Evolutionary conservation across 1,284 basidiomycete genomes (phyloP).

Genomic region (Mycena sp.): DNA sequence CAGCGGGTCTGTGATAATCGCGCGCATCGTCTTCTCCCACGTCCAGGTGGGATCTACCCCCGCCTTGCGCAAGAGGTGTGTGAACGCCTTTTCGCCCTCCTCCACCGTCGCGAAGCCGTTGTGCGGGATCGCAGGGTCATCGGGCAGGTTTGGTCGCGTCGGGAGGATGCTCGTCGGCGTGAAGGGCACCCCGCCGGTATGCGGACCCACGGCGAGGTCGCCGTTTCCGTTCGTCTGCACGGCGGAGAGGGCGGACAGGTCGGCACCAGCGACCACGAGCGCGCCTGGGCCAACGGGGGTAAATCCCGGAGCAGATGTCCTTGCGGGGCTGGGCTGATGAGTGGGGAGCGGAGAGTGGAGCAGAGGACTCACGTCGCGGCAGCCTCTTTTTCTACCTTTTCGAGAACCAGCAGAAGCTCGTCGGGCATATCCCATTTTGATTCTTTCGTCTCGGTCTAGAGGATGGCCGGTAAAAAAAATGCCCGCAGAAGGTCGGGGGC

Average conservation of each 20-base stretch:
- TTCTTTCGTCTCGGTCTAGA: conserved; percentile 81
- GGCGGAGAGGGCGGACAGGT: conserved; percentile 36
- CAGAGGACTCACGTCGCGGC: conserved; percentile 37
- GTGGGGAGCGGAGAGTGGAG: background rate
- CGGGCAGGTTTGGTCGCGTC: conserved; percentile 79
- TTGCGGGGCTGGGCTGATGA: conserved; percentile 16
- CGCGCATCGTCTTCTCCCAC: conserved; percentile 98
- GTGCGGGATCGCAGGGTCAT: conserved; percentile 86
- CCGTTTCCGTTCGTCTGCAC: conserved; percentile 26
- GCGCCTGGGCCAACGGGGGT: conserved; percentile 53
- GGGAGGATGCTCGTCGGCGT: conserved; percentile 70
- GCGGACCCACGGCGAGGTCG: conserved; percentile 51
- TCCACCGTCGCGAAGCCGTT: conserved; percentile 88
- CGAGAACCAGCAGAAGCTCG: conserved; percentile 82
- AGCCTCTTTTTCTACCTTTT: conserved; percentile 83
- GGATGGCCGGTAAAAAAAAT: conserved; percentile 4
- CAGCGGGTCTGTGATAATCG: conserved; percentile 96
- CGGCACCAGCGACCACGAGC: conserved; percentile 56
- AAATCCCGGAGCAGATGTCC: conserved; percentile 51
- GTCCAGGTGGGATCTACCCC: conserved; percentile 93
- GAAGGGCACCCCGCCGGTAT: conserved; percentile 66
- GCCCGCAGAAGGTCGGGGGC: background rate
- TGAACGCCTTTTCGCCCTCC: conserved; percentile 95
- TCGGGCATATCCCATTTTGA: conserved; percentile 98
- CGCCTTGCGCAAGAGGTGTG: conserved; percentile 86